Evolutionary conservation across 148 eudicot species (phyloP), one percentile per base, ranked within the genome.

Genomic region (Rhododendron molle): DNA sequence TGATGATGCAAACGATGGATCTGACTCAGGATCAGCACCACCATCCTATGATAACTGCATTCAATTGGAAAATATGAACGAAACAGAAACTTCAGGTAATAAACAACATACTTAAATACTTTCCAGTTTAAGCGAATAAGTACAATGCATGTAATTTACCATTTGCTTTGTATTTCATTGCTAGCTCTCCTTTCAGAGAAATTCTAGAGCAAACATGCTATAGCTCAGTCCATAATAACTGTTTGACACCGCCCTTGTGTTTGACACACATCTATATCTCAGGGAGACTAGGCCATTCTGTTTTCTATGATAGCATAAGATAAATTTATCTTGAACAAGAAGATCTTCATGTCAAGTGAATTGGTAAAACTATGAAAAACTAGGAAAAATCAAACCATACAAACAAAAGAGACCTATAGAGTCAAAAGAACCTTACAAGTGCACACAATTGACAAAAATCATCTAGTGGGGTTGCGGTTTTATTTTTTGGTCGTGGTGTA

Each of bases 1-100:
- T 14, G 65, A 73, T 11, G 32, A 73, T 34, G 38, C 47, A 34
- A 73, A 11, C 67, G n/a, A 83, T 52, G 78, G 34, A 34, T 83
- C 69, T 20, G 78, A 26, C 32, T 47, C 85, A 34, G 67, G 30
- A 72, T 50, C 85, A 34, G 85, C 47, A 73, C n/a, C 10, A 21
- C 36, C 49, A 18, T 50, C 43, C 47, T 40, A 32, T 21, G 80
- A 50, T 21, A 30, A 34, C 47, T 43, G 44, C 85, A 71, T 83
- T 83, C 65, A 83, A 32, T 18, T 36, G 67, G 80, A 49, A 83
- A 32, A 26, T 26, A 73, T 12, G 23, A 50, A 34, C 8, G 67
- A 28, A 73, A 73, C 52, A 34, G 85, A 50, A 47, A 36, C 8
- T 23, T 73, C 80, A 73, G 80, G 85, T 83, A 40, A 72, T 44